These are phyloP conservation scores for Talaromyces sp. DNA, from an alignment of 2,329 filamentous ascomycete species.

Conservation along the genomic window DNA sequence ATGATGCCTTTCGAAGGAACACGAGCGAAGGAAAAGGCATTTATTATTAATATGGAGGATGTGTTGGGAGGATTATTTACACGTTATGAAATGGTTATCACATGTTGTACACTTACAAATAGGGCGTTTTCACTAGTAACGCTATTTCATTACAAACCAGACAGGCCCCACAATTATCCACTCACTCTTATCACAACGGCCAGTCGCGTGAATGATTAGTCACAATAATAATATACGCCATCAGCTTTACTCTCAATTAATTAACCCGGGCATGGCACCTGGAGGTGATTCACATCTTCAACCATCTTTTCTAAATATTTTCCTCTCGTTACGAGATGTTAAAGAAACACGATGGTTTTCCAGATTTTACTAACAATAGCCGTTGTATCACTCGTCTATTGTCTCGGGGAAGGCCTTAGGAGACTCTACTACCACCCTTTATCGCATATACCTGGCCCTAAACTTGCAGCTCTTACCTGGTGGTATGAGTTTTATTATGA, in stretches of 20 bases:
- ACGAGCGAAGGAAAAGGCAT: too few relatives aligned
- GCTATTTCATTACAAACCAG: not conserved
- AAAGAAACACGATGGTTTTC: not conserved
- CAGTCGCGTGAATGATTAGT: too few relatives aligned
- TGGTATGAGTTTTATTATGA: slow-evolving; percentile 28
- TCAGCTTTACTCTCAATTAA: too few relatives aligned
- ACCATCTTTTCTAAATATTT: too few relatives aligned
- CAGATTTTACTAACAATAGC: not conserved
- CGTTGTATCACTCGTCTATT: not conserved
- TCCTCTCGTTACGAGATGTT: not conserved
- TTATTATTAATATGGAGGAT: too few relatives aligned
- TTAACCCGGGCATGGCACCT: not conserved
- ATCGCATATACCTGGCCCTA: slow-evolving; percentile 29
- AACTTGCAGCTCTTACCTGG: slow-evolving; percentile 22
- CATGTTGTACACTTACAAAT: not conserved
- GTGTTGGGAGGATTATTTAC: too few relatives aligned
- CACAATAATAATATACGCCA: too few relatives aligned
- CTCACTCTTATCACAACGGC: too few relatives aligned
- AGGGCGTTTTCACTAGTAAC: not conserved
- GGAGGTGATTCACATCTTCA: not conserved
- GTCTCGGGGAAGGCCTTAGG: not conserved
- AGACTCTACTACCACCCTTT: slow-evolving; percentile 28
- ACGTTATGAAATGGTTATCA: too few relatives aligned
- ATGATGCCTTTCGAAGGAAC: too few relatives aligned
- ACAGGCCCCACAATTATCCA: too few relatives aligned